phyloP scores from a whole-genome alignment of 2,329 filamentous ascomycete genomes.

The Verticillium isaacii region DNA sequence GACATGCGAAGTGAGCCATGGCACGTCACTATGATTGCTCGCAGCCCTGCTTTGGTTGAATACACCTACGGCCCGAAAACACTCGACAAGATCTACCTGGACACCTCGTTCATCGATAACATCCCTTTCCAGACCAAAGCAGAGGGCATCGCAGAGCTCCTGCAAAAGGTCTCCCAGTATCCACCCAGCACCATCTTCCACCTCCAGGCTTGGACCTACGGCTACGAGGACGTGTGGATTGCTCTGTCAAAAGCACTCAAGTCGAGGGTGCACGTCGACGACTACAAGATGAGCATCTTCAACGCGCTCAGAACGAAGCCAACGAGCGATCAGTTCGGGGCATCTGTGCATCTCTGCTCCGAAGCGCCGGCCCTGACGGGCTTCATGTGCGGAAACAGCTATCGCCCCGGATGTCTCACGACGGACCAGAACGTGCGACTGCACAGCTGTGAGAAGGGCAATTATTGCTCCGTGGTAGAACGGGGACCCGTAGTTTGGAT shows the following conservation, averaged over 20 bases:
- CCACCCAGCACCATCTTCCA: conserved; percentile 75
- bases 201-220: conserved; percentile 83
- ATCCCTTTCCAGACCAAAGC: conserved; percentile 57
- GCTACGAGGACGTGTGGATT: conserved; percentile 88
- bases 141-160: conserved; percentile 69
- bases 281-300: conserved; percentile 75
- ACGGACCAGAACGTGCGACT: conserved; percentile 57
- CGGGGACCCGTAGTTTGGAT: conserved; percentile 64
- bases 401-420: conserved; percentile 69
- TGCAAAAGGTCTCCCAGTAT: conserved; percentile 64
- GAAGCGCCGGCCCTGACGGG: conserved; percentile 68
- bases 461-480: conserved; percentile 47
- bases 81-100: conserved; percentile 81
- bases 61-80: conserved; percentile 63
- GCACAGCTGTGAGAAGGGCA: conserved; percentile 81
- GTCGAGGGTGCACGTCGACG: conserved; percentile 74
- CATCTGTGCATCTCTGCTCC: conserved; percentile 38
- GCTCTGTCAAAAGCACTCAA: conserved; percentile 67
- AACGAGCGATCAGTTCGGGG: conserved; percentile 28
- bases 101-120: conserved; percentile 67
- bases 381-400: conserved; percentile 68
- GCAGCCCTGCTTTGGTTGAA: conserved; percentile 69
- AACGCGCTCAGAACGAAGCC: conserved; percentile 48
- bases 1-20: conserved; percentile 83
- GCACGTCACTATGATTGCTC: conserved; percentile 71